Evolutionary conservation across 768 basidiomycete species (phyloP), one percentile per base, ranked within the genome.

Genomic region (Lactarius hengduanensis): DNA sequence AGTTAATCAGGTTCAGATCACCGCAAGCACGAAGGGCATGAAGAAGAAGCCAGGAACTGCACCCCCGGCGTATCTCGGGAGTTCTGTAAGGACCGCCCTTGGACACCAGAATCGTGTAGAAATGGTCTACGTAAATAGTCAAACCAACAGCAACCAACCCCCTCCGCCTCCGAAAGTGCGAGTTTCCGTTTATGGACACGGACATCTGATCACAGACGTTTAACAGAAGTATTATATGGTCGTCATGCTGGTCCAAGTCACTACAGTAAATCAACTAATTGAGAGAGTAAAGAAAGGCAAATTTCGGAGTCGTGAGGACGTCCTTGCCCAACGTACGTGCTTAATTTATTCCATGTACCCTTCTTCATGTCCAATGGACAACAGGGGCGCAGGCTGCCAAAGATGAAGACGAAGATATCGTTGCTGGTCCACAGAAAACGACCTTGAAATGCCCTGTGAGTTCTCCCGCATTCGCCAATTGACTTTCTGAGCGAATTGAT

Each of bases 1-100:
- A 73, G 85, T 96, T 45, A 96, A 97, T 76, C 81, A 78, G 62
- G 80, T 80, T 2, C 81, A 85, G 62, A 78, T 96, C 36, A 79
- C 79, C 22, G 92, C 89, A 43, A 95, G 89, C 75, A 76, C 94
- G 69, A 94, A 94, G 75, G 95, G 95, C 5, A 78, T 96, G 74
- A 97, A 97, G 83, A 97, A 97, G 81, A 95, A 92, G 71, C 90
- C 93, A 34, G 94, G 94, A 3, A 96, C 92, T 53, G 92, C 94
- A 1, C 93, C 94, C n/a, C 94, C 94, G 7, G 88, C 93, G 1
- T 89, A 94, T 74, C 75, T 87, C 61, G 78, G 80, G 34, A 80
- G 75, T 69, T 70, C 75, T 53, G 73, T 82, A 20, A 75, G 79
- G 63, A 71, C 84, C 40, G 77, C 78, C 45, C 78, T 80, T 70